Evolutionary conservation across 148 eudicot species (phyloP), one percentile per base, ranked within the genome.

Genomic region (Rhododendron williamsianum): DNA sequence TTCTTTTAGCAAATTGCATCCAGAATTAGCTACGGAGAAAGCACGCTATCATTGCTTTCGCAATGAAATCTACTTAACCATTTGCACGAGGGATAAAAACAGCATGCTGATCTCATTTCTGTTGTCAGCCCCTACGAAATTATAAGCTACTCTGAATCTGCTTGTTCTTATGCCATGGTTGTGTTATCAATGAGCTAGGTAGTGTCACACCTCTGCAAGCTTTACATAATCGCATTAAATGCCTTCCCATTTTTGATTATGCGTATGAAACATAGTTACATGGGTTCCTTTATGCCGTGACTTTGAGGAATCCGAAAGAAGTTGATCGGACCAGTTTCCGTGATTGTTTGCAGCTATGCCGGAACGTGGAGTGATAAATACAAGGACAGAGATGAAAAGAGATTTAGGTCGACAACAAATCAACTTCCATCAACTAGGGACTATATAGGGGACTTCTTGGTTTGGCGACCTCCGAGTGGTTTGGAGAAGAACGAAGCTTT

Each of bases 291-390:
- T 15, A 35, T 82, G 49, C 23, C 18, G 21, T 67, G 77, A 15
- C 3, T 67, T 60, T 38, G 25, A 48, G 65, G 10, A 73, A 35
- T 76, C 21, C 33, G n/a, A 84, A 60, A 33, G 46, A 49, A 11
- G 23, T 49, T 81, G 36, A 51, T 43, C 52, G 71, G 25, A 27
- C 51, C 73, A 74, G 58, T n/a, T 65, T 78, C 27, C 51, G 38
- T 67, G 51, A 27, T 84, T 52, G 78, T 11, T 77, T 81, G 12
- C 90, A 96, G 99, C 84, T 96, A 96, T 76, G 99, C 99, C 9
- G 94, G 91, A 6, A 93, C 94, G 52, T 96, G 99, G 99, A 96
- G 86, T 9, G 99, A 95, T 82, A 96, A 96, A 89, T 79, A 92
- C 90, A 96, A 95, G 89, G 92, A 96, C 87, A 87, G 25, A 13